A percentile compares a stretch with the other conserved stretches of the same genome.
Conservation (phyloP, 331 rosid species). For the Telfairia occidentalis region DNA sequence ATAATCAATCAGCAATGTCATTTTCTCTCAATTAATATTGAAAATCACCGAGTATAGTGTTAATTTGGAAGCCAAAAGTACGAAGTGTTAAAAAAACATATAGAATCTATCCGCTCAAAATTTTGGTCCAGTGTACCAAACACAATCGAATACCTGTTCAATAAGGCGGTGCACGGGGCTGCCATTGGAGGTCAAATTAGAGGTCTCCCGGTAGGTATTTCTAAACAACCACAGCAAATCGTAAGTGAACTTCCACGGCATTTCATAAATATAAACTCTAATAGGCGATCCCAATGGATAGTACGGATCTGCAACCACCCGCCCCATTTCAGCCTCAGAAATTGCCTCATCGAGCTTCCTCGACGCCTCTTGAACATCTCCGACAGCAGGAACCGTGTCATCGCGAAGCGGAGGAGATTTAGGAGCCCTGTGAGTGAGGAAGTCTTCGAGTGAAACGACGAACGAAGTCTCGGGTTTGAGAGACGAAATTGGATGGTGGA, state of each 20-base stretch:
- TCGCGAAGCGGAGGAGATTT: conserved; percentile 10
- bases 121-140: neutral
- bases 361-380: neutral
- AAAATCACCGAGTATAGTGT: neutral
- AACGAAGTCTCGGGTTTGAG: conserved; percentile 46
- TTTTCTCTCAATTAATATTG: neutral
- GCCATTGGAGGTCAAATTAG: conserved; percentile 87
- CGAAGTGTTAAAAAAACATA: neutral
- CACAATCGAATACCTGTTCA: conserved; percentile 44
- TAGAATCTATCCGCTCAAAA: neutral
- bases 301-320: conserved; percentile 37
- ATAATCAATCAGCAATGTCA: neutral
- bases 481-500: conserved; percentile 8
- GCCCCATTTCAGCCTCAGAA: conserved; percentile 15
- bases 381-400: neutral
- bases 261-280: conserved; percentile 70
- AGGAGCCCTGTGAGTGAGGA: conserved; percentile 32
- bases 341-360: conserved; percentile 36
- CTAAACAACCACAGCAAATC: conserved; percentile 66
- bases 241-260: conserved; percentile 73
- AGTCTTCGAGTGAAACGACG: conserved; percentile 54
- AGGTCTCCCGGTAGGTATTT: conserved; percentile 46
- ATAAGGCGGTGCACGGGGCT: conserved; percentile 92
- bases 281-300: conserved; percentile 40
- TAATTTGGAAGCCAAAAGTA: neutral